Conservation (phyloP, 2,329 filamentous ascomycete species). For the Hypoxylon sp. region DNA sequence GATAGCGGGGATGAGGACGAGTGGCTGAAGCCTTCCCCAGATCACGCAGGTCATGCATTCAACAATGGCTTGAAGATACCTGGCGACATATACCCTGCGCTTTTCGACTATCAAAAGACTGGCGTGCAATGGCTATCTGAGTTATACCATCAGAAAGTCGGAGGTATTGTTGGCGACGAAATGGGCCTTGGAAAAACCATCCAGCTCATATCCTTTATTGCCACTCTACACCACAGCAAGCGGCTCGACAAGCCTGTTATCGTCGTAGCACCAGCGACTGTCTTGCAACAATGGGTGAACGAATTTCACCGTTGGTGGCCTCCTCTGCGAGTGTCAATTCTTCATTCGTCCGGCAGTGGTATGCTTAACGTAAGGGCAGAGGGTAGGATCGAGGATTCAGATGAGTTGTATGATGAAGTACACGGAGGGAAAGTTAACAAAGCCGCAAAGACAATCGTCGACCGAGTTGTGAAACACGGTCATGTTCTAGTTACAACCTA, state of each 20-base stretch:
- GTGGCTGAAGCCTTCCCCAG: slow-evolving; percentile 90
- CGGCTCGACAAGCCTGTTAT: slow-evolving; percentile 88
- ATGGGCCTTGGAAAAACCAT: slow-evolving; percentile 99
- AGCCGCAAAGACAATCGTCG: slow-evolving; percentile 83
- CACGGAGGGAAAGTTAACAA: slow-evolving; percentile 69
- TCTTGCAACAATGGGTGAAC: slow-evolving; percentile 97
- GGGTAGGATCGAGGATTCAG: slow-evolving; percentile 67
- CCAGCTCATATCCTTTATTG: slow-evolving; percentile 81
- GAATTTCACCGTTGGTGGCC: slow-evolving; percentile 99
- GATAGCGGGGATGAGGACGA: slow-evolving; percentile 65
- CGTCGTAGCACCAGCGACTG: slow-evolving; percentile 92
- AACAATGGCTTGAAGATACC: slow-evolving; percentile 84
- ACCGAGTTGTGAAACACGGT: slow-evolving; percentile 84
- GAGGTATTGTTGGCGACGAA: slow-evolving; percentile 95
- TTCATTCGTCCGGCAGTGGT: slow-evolving; percentile 95
- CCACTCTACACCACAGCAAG: slow-evolving; percentile 91
- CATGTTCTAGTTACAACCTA: slow-evolving; percentile 98
- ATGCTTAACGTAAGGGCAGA: slow-evolving; percentile 88
- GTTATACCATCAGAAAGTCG: slow-evolving; percentile 88
- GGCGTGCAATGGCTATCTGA: slow-evolving; percentile 97
- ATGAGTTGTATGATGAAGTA: slow-evolving; percentile 68
- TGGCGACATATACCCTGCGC: slow-evolving; percentile 90
- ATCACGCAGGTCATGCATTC: slow-evolving; percentile 80
- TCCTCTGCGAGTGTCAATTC: slow-evolving; percentile 93
- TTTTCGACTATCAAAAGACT: slow-evolving; percentile 98